Conservation (phyloP, 495 filamentous ascomycete species). For the Wilcoxina mikolae region DNA sequence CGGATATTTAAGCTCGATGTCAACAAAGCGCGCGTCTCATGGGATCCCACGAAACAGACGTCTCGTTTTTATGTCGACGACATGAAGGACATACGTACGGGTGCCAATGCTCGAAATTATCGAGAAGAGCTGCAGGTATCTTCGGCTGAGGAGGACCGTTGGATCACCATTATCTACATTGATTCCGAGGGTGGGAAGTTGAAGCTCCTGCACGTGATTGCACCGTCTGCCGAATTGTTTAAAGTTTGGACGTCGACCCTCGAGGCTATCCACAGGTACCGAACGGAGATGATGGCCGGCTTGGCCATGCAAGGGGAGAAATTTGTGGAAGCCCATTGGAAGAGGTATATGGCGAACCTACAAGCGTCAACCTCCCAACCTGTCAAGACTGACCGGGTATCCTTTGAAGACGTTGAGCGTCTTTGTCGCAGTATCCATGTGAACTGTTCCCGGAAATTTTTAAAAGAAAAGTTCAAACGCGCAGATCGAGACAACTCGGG, state of each 20-base stretch:
- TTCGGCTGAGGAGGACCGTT: constrained; percentile 47
- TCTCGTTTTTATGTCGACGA: constrained; percentile 90
- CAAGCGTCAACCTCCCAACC: constrained; percentile 40
- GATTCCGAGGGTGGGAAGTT: constrained; percentile 56
- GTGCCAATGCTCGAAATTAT: constrained; percentile 75
- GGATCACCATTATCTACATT: constrained; percentile 79
- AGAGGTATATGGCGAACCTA: constrained; percentile 62
- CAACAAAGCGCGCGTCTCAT: constrained; percentile 68
- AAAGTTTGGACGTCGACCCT: constrained; percentile 68
- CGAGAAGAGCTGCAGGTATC: constrained; percentile 64
- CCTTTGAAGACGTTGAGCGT: constrained; percentile 59
- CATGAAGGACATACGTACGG: constrained; percentile 74
- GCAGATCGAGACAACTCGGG: constrained; percentile 49
- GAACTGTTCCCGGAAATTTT: constrained; percentile 58
- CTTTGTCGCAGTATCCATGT: constrained; percentile 81
- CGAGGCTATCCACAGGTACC: constrained; percentile 61
- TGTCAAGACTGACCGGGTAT: constrained; percentile 17
- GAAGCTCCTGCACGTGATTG: constrained; percentile 57
- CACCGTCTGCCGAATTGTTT: constrained; percentile 51
- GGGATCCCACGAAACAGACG: constrained; percentile 62
- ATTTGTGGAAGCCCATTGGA: constrained; percentile 68
- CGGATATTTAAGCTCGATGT: constrained; percentile 65
- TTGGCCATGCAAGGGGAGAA: constrained; percentile 64
- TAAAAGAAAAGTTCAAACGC: constrained; percentile 58
- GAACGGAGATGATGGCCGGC: constrained; percentile 76